These are phyloP conservation scores for Simplicillium aogashimaense DNA, from an alignment of 2,329 filamentous ascomycete genomes.

Conservation along the genomic window DNA sequence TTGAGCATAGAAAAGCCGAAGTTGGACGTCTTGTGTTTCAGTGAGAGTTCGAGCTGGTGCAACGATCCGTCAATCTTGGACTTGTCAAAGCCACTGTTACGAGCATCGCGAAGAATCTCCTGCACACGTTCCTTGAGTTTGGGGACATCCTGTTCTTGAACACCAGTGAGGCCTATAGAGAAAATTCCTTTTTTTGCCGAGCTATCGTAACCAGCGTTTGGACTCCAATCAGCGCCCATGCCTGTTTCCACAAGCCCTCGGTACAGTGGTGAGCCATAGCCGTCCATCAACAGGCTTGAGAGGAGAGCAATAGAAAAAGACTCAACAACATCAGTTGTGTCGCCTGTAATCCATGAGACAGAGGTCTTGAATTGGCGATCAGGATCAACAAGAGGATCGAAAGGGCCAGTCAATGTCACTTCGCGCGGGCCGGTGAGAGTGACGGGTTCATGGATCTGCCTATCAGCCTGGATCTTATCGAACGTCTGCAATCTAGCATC, in stretches of 20 bases:
- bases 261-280: slow-evolving; percentile 91
- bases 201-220: slow-evolving; percentile 85
- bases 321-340: slow-evolving; percentile 73
- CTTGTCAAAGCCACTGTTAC: slow-evolving; percentile 71
- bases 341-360: slow-evolving; percentile 82
- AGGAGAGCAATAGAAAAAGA: slow-evolving; percentile 79
- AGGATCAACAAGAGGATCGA: slow-evolving; percentile 76
- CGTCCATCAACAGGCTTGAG: slow-evolving; percentile 78
- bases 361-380: slow-evolving; percentile 92
- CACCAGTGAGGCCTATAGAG: slow-evolving; percentile 84
- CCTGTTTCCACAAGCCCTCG: slow-evolving; percentile 80
- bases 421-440: slow-evolving; percentile 58
- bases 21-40: slow-evolving; percentile 94
- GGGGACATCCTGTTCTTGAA: slow-evolving; percentile 67
- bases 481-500: slow-evolving; percentile 67
- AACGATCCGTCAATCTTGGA: slow-evolving; percentile 89
- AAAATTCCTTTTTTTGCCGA: slow-evolving; percentile 72
- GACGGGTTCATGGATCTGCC: slow-evolving; percentile 67
- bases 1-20: slow-evolving; percentile 91
- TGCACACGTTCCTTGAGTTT: slow-evolving; percentile 68
- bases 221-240: slow-evolving; percentile 85
- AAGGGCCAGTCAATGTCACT: slow-evolving; percentile 67
- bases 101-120: slow-evolving; percentile 59
- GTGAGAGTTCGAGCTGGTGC: slow-evolving; percentile 82
- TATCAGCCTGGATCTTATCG: slow-evolving; percentile 57